Evolutionary conservation across 257 asterid genomes (phyloP).

Genomic region (Primulina tabacum): DNA sequence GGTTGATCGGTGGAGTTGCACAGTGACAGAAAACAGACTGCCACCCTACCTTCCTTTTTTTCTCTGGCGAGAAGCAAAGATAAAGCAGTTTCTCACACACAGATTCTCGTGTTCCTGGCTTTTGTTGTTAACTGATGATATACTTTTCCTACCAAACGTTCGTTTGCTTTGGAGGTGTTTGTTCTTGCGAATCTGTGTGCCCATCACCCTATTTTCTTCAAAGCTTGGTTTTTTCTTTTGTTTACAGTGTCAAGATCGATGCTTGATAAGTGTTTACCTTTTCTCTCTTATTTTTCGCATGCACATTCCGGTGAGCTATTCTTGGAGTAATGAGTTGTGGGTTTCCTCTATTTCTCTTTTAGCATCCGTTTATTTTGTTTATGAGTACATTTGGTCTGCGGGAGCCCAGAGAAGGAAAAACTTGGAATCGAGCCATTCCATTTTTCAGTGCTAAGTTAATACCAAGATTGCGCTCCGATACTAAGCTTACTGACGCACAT

Average conservation of each 20-base stretch:
- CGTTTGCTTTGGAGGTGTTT: background rate
- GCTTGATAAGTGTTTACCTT: background rate
- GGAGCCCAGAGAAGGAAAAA: background rate
- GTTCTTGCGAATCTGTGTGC: background rate
- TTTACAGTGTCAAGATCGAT: slow-evolving; percentile 14
- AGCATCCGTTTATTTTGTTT: background rate
- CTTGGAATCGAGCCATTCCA: too few relatives aligned
- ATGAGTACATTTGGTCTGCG: background rate
- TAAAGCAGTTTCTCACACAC: background rate
- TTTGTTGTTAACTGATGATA: background rate
- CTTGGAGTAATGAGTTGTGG: background rate
- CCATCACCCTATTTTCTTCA: background rate
- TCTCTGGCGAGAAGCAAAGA: background rate
- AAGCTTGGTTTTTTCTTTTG: background rate
- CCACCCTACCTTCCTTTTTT: slow-evolving; percentile 33
- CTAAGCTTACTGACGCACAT: slow-evolving; percentile 20
- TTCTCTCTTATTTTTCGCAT: slow-evolving; percentile 1
- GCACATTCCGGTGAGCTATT: background rate
- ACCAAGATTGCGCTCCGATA: background rate
- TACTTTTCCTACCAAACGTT: background rate
- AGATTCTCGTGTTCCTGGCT: background rate
- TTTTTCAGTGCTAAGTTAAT: too few relatives aligned
- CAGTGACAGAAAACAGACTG: slow-evolving; percentile 26
- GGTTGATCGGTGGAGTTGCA: slow-evolving; percentile 18
- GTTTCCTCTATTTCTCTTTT: background rate